phyloP scores from a whole-genome alignment of 495 filamentous ascomycete genomes.

The Trichoderma virens region DNA sequence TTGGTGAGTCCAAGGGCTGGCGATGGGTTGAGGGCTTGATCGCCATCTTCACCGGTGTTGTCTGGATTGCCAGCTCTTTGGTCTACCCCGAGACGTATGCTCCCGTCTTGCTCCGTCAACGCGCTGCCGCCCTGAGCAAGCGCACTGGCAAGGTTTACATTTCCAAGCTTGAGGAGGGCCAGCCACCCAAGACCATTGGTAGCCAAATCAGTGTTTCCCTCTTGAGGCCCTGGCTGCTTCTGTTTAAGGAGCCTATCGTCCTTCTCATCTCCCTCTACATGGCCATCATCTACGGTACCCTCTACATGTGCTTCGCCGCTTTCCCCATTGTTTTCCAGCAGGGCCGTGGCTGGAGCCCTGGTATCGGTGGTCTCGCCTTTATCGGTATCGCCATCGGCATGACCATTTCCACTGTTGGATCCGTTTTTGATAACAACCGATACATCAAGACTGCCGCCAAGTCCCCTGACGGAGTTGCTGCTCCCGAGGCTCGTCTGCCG shows the following conservation, averaged over 20 bases:
- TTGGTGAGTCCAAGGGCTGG: slow-evolving; percentile 54
- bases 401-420: slow-evolving; percentile 54
- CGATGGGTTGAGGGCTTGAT: slow-evolving; percentile 59
- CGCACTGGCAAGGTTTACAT: slow-evolving; percentile 58
- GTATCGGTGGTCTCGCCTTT: slow-evolving; percentile 71
- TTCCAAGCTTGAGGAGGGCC: slow-evolving; percentile 50
- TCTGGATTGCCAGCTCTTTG: slow-evolving; percentile 55
- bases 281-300: slow-evolving; percentile 72
- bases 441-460: slow-evolving; percentile 47
- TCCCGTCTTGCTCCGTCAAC: slow-evolving; percentile 58
- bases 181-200: slow-evolving; percentile 36
- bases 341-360: slow-evolving; percentile 62
- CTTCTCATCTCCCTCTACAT: slow-evolving; percentile 67
- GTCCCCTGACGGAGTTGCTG: slow-evolving; percentile 39
- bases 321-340: slow-evolving; percentile 74
- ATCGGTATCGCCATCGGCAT: slow-evolving; percentile 75
- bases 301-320: slow-evolving; percentile 87
- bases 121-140: slow-evolving; percentile 58
- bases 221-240: slow-evolving; percentile 66
- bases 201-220: slow-evolving; percentile 42
- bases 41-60: slow-evolving; percentile 60
- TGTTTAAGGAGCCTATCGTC: slow-evolving; percentile 78
- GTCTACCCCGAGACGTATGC: slow-evolving; percentile 81
- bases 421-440: slow-evolving; percentile 59
- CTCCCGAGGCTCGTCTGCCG: slow-evolving; percentile 76